Conservation (phyloP, 2,329 filamentous ascomycete species). For the Alternaria arbusti region DNA sequence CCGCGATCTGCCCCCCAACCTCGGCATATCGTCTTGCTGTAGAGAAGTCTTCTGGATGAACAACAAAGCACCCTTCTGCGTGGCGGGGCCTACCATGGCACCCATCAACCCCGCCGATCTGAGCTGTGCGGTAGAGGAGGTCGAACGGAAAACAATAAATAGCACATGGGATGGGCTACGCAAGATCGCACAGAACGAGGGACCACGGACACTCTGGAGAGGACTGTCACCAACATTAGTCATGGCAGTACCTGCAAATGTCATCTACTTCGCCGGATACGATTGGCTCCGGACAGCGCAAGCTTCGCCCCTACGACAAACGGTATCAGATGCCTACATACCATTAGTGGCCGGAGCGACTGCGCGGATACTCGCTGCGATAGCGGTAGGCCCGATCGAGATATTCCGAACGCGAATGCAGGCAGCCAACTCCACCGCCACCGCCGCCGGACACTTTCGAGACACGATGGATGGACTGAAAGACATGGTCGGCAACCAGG, state of each 20-base stretch:
- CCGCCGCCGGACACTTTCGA: slow-evolving; percentile 70
- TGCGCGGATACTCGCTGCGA: slow-evolving; percentile 80
- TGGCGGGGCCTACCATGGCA: slow-evolving; percentile 66
- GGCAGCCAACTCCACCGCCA: slow-evolving; percentile 62
- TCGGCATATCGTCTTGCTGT: slow-evolving; percentile 94
- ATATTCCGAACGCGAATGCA: slow-evolving; percentile 94
- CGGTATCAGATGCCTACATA: slow-evolving; percentile 68
- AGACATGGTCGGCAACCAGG: slow-evolving; percentile 78
- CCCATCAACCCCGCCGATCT: slow-evolving; percentile 52
- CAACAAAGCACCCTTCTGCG: slow-evolving; percentile 80
- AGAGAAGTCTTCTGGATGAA: slow-evolving; percentile 97
- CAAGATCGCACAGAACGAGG: slow-evolving; percentile 96
- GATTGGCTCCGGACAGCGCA: slow-evolving; percentile 85
- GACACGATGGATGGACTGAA: slow-evolving; percentile 78
- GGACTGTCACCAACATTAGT: slow-evolving; percentile 91
- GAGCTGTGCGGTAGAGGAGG: slow-evolving; percentile 85
- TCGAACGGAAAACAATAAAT: slow-evolving; percentile 80
- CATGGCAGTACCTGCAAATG: slow-evolving; percentile 94
- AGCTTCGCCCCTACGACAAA: slow-evolving; percentile 71
- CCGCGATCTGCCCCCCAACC: slow-evolving; percentile 76
- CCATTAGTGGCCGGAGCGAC: slow-evolving; percentile 80
- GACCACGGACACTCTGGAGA: slow-evolving; percentile 84
- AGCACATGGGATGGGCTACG: slow-evolving; percentile 90
- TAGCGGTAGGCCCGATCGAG: slow-evolving; percentile 87
- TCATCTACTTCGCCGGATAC: slow-evolving; percentile 98